Conservation (phyloP, 257 asterid species). For the Gynochthodes officinalis region DNA sequence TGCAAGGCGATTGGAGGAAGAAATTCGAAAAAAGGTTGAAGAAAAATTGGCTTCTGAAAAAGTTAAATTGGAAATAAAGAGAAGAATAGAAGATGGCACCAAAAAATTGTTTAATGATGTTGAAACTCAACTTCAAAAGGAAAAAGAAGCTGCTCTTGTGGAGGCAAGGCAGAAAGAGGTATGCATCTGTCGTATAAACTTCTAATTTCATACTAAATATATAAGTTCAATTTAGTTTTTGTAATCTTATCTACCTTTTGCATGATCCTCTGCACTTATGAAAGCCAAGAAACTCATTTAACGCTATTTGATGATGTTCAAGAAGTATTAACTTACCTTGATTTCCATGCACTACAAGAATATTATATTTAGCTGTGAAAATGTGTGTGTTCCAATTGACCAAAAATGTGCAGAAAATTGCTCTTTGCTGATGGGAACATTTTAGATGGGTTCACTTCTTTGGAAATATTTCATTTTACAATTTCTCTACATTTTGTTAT, state of each 20-base stretch:
- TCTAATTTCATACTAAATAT: background rate
- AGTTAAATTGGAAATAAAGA: conserved; percentile 58
- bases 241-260: background rate
- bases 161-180: conserved; percentile 91
- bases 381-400: background rate
- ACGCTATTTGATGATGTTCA: background rate
- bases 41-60: conserved; percentile 75
- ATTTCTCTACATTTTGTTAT: background rate
- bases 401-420: background rate
- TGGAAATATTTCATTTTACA: background rate
- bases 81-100: conserved; percentile 59
- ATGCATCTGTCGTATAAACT: conserved; percentile 30
- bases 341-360: background rate
- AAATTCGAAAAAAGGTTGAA: conserved; percentile 73
- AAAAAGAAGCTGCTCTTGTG: conserved; percentile 75
- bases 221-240: background rate
- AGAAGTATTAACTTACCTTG: background rate
- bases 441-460: background rate
- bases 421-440: background rate
- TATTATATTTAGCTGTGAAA: background rate
- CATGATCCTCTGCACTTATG: background rate
- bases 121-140: conserved; percentile 68
- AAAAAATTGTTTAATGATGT: conserved; percentile 69
- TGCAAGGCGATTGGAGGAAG: conserved; percentile 81
- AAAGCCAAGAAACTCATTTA: background rate